Percentiles rank a stretch among this genome's conserved stretches.
phyloP scores from a whole-genome alignment of 2,329 filamentous ascomycete species.

The Escovopsis sp. region DNA sequence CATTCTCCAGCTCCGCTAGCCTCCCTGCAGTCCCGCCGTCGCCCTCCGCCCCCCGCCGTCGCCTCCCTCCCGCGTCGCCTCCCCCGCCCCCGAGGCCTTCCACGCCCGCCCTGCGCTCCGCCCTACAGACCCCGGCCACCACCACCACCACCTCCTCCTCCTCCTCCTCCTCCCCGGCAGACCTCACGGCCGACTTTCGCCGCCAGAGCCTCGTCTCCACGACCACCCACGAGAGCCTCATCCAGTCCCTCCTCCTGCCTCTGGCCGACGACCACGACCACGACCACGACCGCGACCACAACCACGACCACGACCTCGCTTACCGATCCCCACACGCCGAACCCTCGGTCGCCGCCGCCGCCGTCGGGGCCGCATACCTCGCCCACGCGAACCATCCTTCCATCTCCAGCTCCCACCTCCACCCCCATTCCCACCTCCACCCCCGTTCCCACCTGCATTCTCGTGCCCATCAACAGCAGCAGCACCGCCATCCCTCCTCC shows the following conservation, averaged over 20 bases:
- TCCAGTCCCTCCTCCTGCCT: neutral
- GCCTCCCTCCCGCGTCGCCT: slow-evolving; percentile 24
- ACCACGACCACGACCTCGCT: neutral
- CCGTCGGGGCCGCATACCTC: too few relatives aligned
- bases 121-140: slow-evolving; percentile 1
- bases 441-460: slow-evolving; percentile 10
- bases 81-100: slow-evolving; percentile 19
- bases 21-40: neutral
- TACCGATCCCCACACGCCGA: too few relatives aligned
- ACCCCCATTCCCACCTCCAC: slow-evolving; percentile 5
- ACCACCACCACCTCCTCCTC: slow-evolving; percentile 17
- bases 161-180: slow-evolving; percentile 16
- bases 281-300: neutral
- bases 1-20: too few relatives aligned
- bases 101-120: slow-evolving; percentile 1
- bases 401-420: slow-evolving; percentile 6
- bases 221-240: neutral
- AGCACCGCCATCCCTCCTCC: neutral
- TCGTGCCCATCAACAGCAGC: too few relatives aligned
- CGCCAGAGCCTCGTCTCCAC: slow-evolving; percentile 4
- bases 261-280: neutral
- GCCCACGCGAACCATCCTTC: too few relatives aligned
- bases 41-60: neutral
- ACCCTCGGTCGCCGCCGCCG: too few relatives aligned
- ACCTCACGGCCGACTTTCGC: slow-evolving; percentile 10